phyloP scores from a whole-genome alignment of 306 rosid genomes.

The Crotalaria pallida region DNA sequence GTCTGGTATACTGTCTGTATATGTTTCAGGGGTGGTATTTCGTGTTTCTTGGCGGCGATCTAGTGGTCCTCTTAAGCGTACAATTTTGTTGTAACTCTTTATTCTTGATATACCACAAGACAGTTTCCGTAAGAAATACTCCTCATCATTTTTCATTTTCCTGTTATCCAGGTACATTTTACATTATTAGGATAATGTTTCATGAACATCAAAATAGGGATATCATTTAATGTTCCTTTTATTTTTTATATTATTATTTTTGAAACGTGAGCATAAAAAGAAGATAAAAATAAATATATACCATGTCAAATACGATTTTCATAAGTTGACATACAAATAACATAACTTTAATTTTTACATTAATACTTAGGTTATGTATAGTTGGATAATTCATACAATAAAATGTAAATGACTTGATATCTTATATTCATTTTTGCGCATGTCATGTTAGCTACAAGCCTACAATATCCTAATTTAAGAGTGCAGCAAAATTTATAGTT shows the following conservation, averaged over 20 bases:
- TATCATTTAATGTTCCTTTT: too few species aligned
- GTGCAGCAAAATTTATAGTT: background rate
- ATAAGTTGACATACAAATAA: too few species aligned
- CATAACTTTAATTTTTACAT: too few species aligned
- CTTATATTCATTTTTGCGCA: background rate
- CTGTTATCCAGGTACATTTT: slow-evolving; percentile 28
- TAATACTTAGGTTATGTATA: too few species aligned
- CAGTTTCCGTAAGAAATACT: slow-evolving; percentile 44
- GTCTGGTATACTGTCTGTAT: slow-evolving; percentile 48
- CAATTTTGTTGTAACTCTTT: slow-evolving; percentile 37
- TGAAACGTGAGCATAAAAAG: too few species aligned
- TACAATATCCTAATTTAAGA: background rate
- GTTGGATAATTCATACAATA: background rate
- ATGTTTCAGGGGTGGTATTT: slow-evolving; percentile 27
- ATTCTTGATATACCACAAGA: slow-evolving; percentile 56
- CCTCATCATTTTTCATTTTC: slow-evolving; percentile 63
- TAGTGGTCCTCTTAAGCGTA: slow-evolving; percentile 42
- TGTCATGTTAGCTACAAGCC: background rate
- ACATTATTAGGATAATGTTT: background rate
- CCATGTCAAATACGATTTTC: too few species aligned
- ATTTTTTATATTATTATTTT: too few species aligned
- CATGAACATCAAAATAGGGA: too few species aligned
- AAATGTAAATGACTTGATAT: background rate
- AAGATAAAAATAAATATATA: too few species aligned
- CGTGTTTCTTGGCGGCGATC: background rate